phyloP scores from a whole-genome alignment of 2,329 filamentous ascomycete genomes.

The Aureobasidium sp. region DNA sequence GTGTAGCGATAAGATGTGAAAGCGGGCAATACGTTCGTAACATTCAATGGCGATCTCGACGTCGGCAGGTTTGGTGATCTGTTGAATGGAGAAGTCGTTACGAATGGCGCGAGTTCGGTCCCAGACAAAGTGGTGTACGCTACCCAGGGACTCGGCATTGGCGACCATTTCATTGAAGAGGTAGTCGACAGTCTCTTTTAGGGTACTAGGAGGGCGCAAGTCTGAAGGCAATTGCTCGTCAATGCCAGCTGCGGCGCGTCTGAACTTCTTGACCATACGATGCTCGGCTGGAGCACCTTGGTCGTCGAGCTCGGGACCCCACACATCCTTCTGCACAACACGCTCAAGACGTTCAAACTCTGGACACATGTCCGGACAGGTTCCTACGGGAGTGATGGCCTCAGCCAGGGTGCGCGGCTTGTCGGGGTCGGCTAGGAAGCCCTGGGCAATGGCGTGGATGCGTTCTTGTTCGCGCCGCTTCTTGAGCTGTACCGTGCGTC shows the following conservation, averaged over 20 bases:
- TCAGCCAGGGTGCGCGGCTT: conserved; percentile 53
- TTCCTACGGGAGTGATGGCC: conserved; percentile 55
- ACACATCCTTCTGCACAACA: conserved; percentile 56
- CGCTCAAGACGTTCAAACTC: conserved; percentile 57
- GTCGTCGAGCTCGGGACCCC: conserved; percentile 46
- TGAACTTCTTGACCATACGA: conserved; percentile 58
- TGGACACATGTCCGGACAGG: conserved; percentile 58
- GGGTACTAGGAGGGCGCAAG: conserved; percentile 49
- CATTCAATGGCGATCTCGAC: conserved; percentile 53
- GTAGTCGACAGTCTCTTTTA: conserved; percentile 39
- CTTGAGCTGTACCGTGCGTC: conserved; percentile 34
- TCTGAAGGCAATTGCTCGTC: conserved; percentile 59
- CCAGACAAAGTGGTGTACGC: conserved; percentile 59
- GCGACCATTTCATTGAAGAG: conserved; percentile 43
- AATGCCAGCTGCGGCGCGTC: conserved; percentile 55
- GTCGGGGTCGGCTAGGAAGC: conserved; percentile 52
- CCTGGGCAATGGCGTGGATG: conserved; percentile 45
- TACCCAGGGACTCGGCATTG: conserved; percentile 41
- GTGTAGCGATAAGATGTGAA: conserved; percentile 57
- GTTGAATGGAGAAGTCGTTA: conserved; percentile 59
- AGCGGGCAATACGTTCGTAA: conserved; percentile 56
- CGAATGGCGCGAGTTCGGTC: conserved; percentile 58
- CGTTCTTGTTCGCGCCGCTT: conserved; percentile 44
- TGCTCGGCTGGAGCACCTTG: conserved; percentile 36
- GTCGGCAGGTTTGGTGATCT: conserved; percentile 50